Evolutionary conservation across 2,329 filamentous ascomycete species (phyloP), one percentile per base, ranked within the genome.

Genomic region (Sporothrix globosa): DNA sequence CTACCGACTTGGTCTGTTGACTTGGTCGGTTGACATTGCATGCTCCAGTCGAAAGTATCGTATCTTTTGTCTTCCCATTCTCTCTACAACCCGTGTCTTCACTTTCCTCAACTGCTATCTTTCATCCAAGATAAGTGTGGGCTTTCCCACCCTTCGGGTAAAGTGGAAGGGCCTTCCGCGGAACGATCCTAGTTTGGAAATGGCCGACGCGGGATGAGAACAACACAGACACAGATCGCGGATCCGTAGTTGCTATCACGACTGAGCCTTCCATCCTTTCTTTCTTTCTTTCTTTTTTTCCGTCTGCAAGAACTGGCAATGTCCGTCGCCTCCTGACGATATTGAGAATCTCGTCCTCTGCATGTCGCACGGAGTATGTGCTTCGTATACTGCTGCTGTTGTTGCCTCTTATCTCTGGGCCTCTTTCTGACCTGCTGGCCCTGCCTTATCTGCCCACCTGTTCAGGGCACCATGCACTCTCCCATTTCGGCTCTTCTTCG

Each of bases 161-260:
- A 70, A 65, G 66, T 67, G 56, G 50, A 65, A 69, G 69, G 27
- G 17, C 41, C 63, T 52, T 71, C 65, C 66, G 69, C 58, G 56
- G 66, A 68, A 66, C 69, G 56, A 53, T 68, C 50, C 69, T 70
- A 68, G 65, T 68, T 69, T 61, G 19, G 67, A 30, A 58, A 17
- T 24, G 21, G 67, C 54, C 58, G 44, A 44, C 68, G 68, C 68
- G 68, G 68, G 68, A 69, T 69, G 68, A 63, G 46, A 63, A 63
- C 7, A 63, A 63, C 54, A 61, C 50, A 56, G 50, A 24, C 34
- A 27, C 39, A 54, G 13, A 27, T 46, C 9, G 54, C 46, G 27
- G 63, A 66, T 52, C 46, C 63, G 53, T 69, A 69, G 54, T 61
- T 69, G 67, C 46, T 61, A 61, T 69, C 67, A 69, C 67, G 67